phyloP scores from a whole-genome alignment of 2,329 filamentous ascomycete species.

The Ascochyta clinopodiicola region DNA sequence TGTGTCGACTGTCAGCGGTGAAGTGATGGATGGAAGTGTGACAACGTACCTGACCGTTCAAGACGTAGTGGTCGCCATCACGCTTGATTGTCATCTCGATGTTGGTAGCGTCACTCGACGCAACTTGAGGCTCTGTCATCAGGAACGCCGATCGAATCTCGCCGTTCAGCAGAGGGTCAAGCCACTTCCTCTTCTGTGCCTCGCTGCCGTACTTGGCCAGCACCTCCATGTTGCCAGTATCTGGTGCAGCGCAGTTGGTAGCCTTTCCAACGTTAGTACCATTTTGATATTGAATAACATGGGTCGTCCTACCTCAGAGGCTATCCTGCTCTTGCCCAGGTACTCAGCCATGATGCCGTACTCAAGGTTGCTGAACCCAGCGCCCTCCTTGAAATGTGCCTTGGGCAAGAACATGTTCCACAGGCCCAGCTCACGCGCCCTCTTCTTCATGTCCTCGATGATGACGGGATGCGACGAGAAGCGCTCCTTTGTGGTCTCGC shows the following conservation, averaged over 20 bases:
- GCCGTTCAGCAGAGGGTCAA: constrained; percentile 80
- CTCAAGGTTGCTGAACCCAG: constrained; percentile 93
- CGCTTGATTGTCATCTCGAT: constrained; percentile 82
- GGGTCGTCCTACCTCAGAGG: constrained; percentile 48
- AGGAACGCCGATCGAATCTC: constrained; percentile 88
- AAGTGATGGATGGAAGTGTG: too few relatives aligned
- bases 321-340: constrained; percentile 82
- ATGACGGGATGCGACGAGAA: constrained; percentile 80
- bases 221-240: constrained; percentile 96
- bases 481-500: constrained; percentile 71
- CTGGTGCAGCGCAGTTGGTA: constrained; percentile 87
- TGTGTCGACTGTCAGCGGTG: constrained; percentile 44
- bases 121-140: constrained; percentile 91
- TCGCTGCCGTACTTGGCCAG: constrained; percentile 89
- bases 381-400: constrained; percentile 93
- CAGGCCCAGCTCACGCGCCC: constrained; percentile 81
- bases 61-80: constrained; percentile 86
- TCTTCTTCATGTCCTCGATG: constrained; percentile 86
- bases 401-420: constrained; percentile 99
- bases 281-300: not conserved
- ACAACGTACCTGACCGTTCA: constrained; percentile 77
- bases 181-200: constrained; percentile 83
- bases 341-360: constrained; percentile 98
- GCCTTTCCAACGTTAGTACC: constrained; percentile 53
- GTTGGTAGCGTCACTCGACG: constrained; percentile 90